These are phyloP conservation scores for Kingdonia uniflora DNA, from an alignment of 164 flowering plant genomes.

Conservation along the genomic window DNA sequence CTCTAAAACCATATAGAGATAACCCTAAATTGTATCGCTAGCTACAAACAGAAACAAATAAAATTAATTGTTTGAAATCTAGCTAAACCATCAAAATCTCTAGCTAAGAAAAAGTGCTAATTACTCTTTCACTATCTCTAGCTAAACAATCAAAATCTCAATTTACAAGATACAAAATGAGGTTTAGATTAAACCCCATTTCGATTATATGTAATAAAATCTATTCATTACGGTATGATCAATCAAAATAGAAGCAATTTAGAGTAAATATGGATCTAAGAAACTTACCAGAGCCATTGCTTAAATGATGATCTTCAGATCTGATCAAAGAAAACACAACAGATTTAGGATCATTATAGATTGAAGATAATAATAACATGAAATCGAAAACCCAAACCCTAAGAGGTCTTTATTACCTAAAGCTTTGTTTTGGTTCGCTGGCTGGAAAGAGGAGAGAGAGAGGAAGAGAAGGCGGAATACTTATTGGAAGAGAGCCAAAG, in stretches of 20 bases:
- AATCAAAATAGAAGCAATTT: neutral
- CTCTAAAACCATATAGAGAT: neutral
- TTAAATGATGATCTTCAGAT: neutral
- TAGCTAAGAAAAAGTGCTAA: no score
- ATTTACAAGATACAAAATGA: neutral
- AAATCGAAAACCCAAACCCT: neutral
- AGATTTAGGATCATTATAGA: neutral
- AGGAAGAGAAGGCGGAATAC: neutral
- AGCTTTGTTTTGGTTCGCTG: neutral
- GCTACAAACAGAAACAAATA: neutral
- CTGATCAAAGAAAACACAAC: no score
- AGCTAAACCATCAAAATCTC: no score
- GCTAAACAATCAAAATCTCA: neutral
- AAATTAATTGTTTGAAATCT: no score
- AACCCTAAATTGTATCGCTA: neutral
- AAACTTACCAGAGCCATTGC: constrained; percentile 11
- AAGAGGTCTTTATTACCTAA: no score
- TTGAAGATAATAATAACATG: neutral
- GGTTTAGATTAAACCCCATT: neutral
- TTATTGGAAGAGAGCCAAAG: neutral
- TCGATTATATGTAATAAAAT: no score
- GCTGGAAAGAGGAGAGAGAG: neutral
- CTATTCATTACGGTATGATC: no score
- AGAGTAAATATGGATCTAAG: neutral
- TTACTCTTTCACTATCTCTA: no score